Base-by-base conservation (phyloP, 257 asterid genomes). In the Solanum bukasovii region DNA sequence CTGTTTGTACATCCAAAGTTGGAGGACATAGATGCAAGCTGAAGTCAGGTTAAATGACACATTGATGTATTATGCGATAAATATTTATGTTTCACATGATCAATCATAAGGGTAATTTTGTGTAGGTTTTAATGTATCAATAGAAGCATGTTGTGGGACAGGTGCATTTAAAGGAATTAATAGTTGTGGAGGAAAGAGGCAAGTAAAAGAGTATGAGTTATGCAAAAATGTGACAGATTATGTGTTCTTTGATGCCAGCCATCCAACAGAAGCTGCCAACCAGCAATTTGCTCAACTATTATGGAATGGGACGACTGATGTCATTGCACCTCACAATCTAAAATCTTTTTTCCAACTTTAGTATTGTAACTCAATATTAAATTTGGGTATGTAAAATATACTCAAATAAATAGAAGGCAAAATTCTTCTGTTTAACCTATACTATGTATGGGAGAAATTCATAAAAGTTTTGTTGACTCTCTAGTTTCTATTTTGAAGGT, bases 221-320 rank as follows among this genome's bases (percentile, higher is more conserved):
- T 4, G 29, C 0, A 23, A 63, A 63, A 63, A 63, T 23, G 31
- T 63, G 70, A 85, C 38, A 18, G 88, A 91, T 9, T 90, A 70
- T 86, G 70, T 94, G n/a, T 94, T 90, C 38, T 94, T 93, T 89
- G 95, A 94, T 79, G 87, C 93, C 3, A 70, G 68, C 65, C 95
- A 94, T 88, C 93, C 90, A 0, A 92, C 91, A 16, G 92, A 94
- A 52, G 83, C 31, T 33, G 95, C 87, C 16, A 77, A 92, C 87
- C 86, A 86, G 35, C 90, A 87, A 84, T 84, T 89, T 79, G 94
- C 96, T 18, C 88, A 88, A 65, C 82, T 90, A 27, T 90, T 94
- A 92, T 94, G 96, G 95, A 70, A 65, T 8, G 88, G 88, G 61
- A 72, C 77, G 18, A 25, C 79, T 3, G 77, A 63, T 72, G 20